Base-by-base conservation (phyloP, 768 basidiomycete species). In the Dacryopinax spathularia region DNA sequence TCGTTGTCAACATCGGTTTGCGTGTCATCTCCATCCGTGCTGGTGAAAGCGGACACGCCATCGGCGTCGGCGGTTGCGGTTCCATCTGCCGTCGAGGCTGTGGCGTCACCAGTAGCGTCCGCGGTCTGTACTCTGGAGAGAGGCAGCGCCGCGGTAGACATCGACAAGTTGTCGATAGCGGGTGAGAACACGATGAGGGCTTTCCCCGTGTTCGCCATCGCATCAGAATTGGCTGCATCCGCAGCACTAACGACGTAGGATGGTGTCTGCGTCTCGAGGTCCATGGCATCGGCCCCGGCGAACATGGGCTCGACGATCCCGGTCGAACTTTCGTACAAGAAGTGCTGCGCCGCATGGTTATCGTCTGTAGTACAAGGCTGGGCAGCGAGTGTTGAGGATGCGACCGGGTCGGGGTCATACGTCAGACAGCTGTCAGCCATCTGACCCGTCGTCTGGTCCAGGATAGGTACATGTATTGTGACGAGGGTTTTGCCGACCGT, bases 361-460 rank as follows among this genome's bases (percentile, higher is more conserved):
- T 22, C 29, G 20, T 56, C 48, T 18, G 48, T 22, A 27, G 48
- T 18, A 29, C 48, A 56, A 13, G 48, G 48, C 10, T 15, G 9
- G 25, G 48, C 48, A 9, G 48, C 48, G 29, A 56, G 48, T 15
- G 29, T 56, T 20, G 48, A 56, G 7, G 48, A 56, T 6, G 48
- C 22, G 29, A 56, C 48, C 25, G 48, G 48, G 29, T 56, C 31
- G 25, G 3, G 48, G 18, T 56, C 48, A 18, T 56, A 56, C 25
- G 48, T 56, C 48, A 56, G 48, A 29, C 48, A 56, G 25, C 13
- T 56, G 48, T 56, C 48, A 15, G 31, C 48, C 48, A 56, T 56
- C 48, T 56, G 48, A 15, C 48, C 48, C 9, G 13, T 56, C 29
- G 48, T 31, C 48, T 56, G 25, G 15, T 56, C 48, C 25, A 56